Base-by-base conservation (phyloP, 1,284 basidiomycete species). In the Clitocybe nebularis region DNA sequence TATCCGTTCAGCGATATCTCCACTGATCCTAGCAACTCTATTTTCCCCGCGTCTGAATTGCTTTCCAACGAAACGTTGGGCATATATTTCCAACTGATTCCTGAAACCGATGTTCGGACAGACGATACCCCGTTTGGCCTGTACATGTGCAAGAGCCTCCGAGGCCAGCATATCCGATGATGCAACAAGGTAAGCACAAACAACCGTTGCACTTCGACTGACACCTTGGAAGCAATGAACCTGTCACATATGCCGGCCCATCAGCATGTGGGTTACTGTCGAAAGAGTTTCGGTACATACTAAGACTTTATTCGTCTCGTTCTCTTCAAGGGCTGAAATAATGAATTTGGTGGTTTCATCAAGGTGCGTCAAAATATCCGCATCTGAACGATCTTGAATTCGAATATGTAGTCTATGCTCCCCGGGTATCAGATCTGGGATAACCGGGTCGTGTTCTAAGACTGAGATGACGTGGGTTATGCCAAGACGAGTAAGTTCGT, bases 161-260 rank as follows among this genome's bases (percentile, higher is more conserved):
- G 58, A 52, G 4, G 77, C 70, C 3, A 65, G 61, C 72, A 82
- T 77, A 5, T 70, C 67, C 36, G 71, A 71, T 3, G 74, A 70
- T 4, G 81, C 80, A 52, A 93, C 75, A 46, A 93, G 69, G 64
- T 88, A 92, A 24, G 88, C 91, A 42, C 86, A 82, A 8, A 91
- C 84, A 42, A 93, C 77, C 9, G 84, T 89, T 5, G 89, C 80
- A 54, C 82, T 86, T 36, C 90, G 75, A 58, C 84, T 89, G 47
- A 92, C 75, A 41, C 91, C 90, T 57, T 87, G 82, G 40, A 83
- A 71, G 63, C 91, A 93, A 62, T 94, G 90, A 7, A 81, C 74
- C 78, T 79, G 25, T 14, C 16, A n/a, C 7, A 34, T 33, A 6
- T 30, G 13, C 28, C 17, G 34, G 36, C 22, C 5, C 39, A 25